Percentiles rank a stretch among this genome's conserved stretches.
These are phyloP conservation scores for Skeletonema potamos DNA, from an alignment of 108 stramenopile genomes.

Conservation along the genomic window DNA sequence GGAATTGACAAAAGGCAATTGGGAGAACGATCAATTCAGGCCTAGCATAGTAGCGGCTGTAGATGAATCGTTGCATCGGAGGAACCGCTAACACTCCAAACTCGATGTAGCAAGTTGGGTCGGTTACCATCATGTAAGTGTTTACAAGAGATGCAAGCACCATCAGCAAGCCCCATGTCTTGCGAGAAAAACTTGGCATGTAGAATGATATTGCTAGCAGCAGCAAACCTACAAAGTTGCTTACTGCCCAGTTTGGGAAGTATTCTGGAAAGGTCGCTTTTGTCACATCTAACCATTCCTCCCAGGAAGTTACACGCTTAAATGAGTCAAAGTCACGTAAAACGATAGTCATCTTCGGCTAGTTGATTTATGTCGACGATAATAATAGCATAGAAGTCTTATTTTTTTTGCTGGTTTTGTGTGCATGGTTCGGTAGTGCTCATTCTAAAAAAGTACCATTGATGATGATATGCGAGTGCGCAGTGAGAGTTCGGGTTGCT, in stretches of 20 bases:
- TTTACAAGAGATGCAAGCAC: not conserved
- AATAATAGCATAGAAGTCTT: no score
- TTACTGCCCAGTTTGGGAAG: not conserved
- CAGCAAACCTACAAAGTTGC: not conserved
- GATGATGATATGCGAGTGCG: no score
- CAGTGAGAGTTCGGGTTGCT: no score
- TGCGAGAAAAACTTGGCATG: conserved; percentile 1
- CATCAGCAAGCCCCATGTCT: conserved; percentile 2
- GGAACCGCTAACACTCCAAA: conserved; percentile 5
- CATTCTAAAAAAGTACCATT: no score
- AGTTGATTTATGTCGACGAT: no score
- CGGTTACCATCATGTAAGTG: conserved; percentile 2
- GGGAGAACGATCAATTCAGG: conserved; percentile 8
- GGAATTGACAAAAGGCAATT: not conserved
- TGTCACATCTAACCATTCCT: conserved; percentile 2
- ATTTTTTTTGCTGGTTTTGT: no score
- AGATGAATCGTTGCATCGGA: conserved; percentile 5
- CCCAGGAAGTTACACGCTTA: not conserved
- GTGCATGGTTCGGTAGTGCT: no score
- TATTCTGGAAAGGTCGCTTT: conserved; percentile 2
- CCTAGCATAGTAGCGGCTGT: not conserved
- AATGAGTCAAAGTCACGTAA: conserved; percentile 2
- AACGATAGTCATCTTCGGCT: conserved; percentile 8
- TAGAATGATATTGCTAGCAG: not conserved
- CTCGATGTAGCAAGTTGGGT: not conserved